Conservation (phyloP, 129 eudicot genomes). For the Sambucus nigra region DNA sequence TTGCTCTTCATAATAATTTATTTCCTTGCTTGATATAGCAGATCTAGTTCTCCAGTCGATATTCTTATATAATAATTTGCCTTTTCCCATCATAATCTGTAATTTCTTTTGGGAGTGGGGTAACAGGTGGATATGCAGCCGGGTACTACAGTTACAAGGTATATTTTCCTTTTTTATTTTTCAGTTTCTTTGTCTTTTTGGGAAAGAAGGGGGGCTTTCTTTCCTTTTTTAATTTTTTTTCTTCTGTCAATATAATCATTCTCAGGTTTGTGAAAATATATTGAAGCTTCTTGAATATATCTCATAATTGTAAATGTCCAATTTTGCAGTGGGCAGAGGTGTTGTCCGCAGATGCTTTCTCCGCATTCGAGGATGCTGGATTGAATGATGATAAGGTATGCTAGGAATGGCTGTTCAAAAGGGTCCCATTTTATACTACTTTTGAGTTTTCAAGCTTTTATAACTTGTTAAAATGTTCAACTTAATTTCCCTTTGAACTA, state of each 20-base stretch:
- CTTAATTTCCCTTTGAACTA: no score
- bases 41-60: background rate
- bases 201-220: no score
- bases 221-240: no score
- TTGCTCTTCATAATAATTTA: background rate
- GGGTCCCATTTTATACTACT: no score
- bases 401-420: background rate
- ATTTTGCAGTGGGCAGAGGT: conserved; percentile 85
- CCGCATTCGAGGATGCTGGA: conserved; percentile 91
- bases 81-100: no score
- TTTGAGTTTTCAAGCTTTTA: no score
- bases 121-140: conserved; percentile 91
- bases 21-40: background rate
- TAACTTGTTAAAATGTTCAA: no score
- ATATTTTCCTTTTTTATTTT: background rate
- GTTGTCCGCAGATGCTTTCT: conserved; percentile 87
- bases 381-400: conserved; percentile 56
- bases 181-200: background rate
- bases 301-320: background rate
- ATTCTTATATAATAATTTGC: no score
- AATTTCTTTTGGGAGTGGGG: conserved; percentile 2
- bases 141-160: conserved; percentile 99
- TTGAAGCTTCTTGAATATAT: no score
- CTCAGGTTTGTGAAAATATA: no score
- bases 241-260: no score